These are phyloP conservation scores for Solanum commersonii DNA, from an alignment of 257 asterid species.

Conservation along the genomic window DNA sequence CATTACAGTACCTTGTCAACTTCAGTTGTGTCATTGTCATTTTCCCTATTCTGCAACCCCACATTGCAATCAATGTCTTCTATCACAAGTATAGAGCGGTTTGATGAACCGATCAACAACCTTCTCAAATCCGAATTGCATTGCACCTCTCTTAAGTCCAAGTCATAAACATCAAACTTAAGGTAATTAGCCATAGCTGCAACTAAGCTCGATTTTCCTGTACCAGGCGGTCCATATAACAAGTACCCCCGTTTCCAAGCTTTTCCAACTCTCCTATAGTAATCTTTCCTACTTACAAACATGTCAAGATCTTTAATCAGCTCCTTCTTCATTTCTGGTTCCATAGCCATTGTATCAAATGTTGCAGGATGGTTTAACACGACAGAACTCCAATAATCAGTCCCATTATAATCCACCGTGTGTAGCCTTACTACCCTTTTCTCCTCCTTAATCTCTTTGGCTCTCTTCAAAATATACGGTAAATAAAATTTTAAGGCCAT, in stretches of 20 bases:
- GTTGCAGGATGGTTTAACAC: slow-evolving; percentile 63
- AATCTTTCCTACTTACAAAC: slow-evolving; percentile 55
- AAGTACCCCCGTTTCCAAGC: slow-evolving; percentile 84
- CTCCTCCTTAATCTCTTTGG: slow-evolving; percentile 48
- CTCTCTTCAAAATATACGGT: slow-evolving; percentile 22
- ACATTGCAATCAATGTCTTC: slow-evolving; percentile 77
- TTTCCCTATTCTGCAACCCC: slow-evolving; percentile 44
- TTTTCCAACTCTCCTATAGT: slow-evolving; percentile 61
- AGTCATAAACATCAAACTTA: slow-evolving; percentile 70
- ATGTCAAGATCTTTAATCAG: slow-evolving; percentile 51
- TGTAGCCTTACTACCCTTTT: slow-evolving; percentile 42
- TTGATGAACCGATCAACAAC: slow-evolving; percentile 59
- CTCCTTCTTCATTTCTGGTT: slow-evolving; percentile 24
- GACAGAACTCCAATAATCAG: slow-evolving; percentile 67
- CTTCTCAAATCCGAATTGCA: slow-evolving; percentile 81
- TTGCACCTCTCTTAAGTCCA: slow-evolving; percentile 64
- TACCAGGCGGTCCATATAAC: slow-evolving; percentile 76
- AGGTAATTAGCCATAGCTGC: slow-evolving; percentile 82
- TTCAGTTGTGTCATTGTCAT: slow-evolving; percentile 20
- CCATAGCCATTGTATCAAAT: slow-evolving; percentile 61
- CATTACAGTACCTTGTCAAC: slow-evolving; percentile 46
- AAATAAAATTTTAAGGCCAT: slow-evolving; percentile 33
- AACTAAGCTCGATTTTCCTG: slow-evolving; percentile 74
- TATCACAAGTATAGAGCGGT: slow-evolving; percentile 58
- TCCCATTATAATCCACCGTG: slow-evolving; percentile 55